Percentiles rank a stretch among this genome's conserved stretches.
Evolutionary conservation across 257 asterid species (phyloP).

Genomic region (Solanum virginianum): DNA sequence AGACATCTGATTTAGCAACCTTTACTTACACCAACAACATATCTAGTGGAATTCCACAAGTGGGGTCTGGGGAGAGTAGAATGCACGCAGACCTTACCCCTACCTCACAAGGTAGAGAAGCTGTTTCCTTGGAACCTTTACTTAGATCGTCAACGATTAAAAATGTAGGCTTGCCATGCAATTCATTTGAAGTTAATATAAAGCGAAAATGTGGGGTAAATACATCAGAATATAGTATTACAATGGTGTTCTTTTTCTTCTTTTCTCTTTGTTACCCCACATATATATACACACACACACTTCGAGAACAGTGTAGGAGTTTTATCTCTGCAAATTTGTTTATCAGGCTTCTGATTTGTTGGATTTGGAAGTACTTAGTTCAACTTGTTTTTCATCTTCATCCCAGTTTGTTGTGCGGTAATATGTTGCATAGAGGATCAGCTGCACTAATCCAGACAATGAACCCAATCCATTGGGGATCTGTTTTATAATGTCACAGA

Average conservation of each 20-base stretch:
- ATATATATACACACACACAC: background rate
- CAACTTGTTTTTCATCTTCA: constrained; percentile 12
- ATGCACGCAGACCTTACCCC: too few relatives aligned
- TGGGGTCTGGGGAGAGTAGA: too few relatives aligned
- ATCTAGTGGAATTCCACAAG: too few relatives aligned
- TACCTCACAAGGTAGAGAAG: too few relatives aligned
- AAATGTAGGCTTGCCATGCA: too few relatives aligned
- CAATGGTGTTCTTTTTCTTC: background rate
- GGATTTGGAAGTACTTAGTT: background rate
- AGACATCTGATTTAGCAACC: background rate
- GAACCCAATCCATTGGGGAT: constrained; percentile 47
- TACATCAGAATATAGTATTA: background rate
- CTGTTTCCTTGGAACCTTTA: background rate
- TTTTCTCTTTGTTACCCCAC: background rate
- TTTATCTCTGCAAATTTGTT: background rate
- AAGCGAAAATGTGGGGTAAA: background rate
- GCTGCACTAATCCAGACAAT: constrained; percentile 33
- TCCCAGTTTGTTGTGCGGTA: constrained; percentile 39
- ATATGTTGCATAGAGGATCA: constrained; percentile 22
- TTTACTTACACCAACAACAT: background rate
- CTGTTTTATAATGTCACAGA: background rate
- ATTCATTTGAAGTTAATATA: too few relatives aligned
- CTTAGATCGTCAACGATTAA: background rate
- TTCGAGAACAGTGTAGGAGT: background rate
- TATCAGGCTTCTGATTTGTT: background rate